Base-by-base conservation (phyloP, 768 basidiomycete species). In the Zangia roseola region DNA sequence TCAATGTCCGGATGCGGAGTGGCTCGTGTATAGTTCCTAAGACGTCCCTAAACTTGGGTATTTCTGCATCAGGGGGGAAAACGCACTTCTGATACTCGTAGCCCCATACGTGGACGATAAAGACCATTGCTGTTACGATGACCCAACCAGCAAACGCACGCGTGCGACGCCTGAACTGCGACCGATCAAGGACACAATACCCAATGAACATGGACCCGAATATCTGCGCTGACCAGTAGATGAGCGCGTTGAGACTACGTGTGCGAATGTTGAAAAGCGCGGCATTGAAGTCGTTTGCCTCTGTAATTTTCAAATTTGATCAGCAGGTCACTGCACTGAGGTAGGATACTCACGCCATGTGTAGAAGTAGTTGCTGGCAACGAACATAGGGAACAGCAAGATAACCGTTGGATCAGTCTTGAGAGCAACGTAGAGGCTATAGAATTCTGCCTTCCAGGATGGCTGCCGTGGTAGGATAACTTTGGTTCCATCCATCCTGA, bases 351-450 rank as follows among this genome's bases (percentile, higher is more conserved):
- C 52, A 88, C 86, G 88, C 86, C 86, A 91, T 3, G 88, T 84
- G 61, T 90, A 90, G 69, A 90, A 90, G 79, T 86, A 91, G 64
- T 91, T 91, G 35, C 83, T 86, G 8, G 86, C 81, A 46, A 90
- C 81, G 68, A 91, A 91, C 84, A 91, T 87, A 12, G 90, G 91
- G 73, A 92, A 88, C 17, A 91, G 76, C 5, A 89, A 69, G 14
- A 91, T 51, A 57, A 93, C 81, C 69, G 76, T 73, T 0, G 86
- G 87, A 59, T 92, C 90, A 12, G 78, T 83, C 47, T 71, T 76
- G 37, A 93, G 71, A 3, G 85, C 79, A 39, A 84, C 56, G 69
- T 77, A 89, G 19, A 92, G 77, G 10, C 84, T 83, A 52, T 75
- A 74, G 44, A 92, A 70, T 63, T 92, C 90, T 17, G 77, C 74